These are phyloP conservation scores for Epichloe typhina DNA, from an alignment of 2,329 filamentous ascomycete species.

Conservation along the genomic window DNA sequence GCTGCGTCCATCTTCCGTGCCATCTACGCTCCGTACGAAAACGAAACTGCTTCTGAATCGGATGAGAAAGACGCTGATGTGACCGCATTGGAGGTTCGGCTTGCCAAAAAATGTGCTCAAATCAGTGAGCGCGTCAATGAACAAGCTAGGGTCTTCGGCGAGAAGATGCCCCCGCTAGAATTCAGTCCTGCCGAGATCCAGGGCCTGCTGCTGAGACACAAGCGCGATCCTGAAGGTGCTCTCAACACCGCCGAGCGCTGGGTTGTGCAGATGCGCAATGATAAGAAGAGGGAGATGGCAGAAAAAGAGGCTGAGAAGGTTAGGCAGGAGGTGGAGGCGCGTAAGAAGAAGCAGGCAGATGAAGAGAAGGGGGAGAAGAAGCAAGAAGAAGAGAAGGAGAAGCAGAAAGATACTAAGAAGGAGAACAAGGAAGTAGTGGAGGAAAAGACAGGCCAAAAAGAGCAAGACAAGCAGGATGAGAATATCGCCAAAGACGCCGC, in stretches of 20 bases:
- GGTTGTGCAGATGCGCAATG: slow-evolving; percentile 34
- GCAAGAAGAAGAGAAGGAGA: slow-evolving; percentile 1
- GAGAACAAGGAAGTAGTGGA: neutral
- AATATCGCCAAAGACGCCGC: neutral
- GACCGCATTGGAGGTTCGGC: slow-evolving; percentile 16
- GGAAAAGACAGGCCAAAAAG: neutral
- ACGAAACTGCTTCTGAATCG: slow-evolving; percentile 10
- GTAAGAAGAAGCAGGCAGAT: neutral
- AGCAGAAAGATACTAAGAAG: neutral
- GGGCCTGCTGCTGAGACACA: slow-evolving; percentile 43
- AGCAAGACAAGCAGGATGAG: slow-evolving; percentile 3
- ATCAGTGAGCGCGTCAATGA: slow-evolving; percentile 27
- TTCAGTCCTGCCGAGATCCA: slow-evolving; percentile 50
- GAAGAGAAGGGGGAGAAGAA: neutral
- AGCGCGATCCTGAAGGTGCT: slow-evolving; percentile 35
- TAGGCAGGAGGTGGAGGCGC: neutral
- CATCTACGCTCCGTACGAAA: slow-evolving; percentile 41
- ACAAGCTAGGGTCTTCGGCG: slow-evolving; percentile 35
- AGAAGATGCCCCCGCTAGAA: slow-evolving; percentile 37
- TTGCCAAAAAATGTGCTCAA: slow-evolving; percentile 18
- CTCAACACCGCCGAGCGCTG: slow-evolving; percentile 34
- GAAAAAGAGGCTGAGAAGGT: slow-evolving; percentile 15
- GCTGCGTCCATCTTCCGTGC: slow-evolving; percentile 41
- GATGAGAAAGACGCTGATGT: slow-evolving; percentile 14
- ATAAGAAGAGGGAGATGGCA: slow-evolving; percentile 32